phyloP scores from a whole-genome alignment of 805 yeast species.

The Ogataea trehalophila region DNA sequence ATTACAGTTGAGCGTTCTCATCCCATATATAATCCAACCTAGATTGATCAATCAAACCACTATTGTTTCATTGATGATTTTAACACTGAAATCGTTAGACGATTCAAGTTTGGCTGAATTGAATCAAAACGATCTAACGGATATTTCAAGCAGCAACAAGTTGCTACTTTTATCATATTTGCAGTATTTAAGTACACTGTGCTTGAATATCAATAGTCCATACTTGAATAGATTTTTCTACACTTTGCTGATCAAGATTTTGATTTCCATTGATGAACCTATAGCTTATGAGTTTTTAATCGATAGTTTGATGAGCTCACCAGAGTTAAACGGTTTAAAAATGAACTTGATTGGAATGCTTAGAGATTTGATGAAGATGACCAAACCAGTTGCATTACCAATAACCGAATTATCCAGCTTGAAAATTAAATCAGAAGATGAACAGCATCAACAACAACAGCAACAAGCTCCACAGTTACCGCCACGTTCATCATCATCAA shows the following conservation, averaged over 20 bases:
- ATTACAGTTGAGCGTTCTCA: conserved; percentile 34
- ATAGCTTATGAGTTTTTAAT: conserved; percentile 54
- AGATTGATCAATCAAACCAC: conserved; percentile 12
- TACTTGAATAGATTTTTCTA: conserved; percentile 34
- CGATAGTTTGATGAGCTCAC: conserved; percentile 59
- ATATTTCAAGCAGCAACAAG: conserved; percentile 3
- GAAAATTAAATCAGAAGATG: conserved; percentile 2
- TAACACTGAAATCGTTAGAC: conserved; percentile 16
- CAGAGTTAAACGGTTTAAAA: conserved; percentile 56
- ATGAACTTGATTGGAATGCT: conserved; percentile 61
- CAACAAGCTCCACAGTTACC: conserved; percentile 33
- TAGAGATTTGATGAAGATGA: conserved; percentile 55
- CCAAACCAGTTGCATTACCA: conserved; percentile 11
- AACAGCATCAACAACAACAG: background rate
- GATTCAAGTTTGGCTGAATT: background rate
- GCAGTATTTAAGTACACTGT: conserved; percentile 21
- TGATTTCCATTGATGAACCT: conserved; percentile 54
- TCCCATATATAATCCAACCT: conserved; percentile 34
- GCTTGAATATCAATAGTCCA: conserved; percentile 14
- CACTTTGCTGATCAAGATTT: conserved; percentile 58
- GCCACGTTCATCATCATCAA: conserved; percentile 26
- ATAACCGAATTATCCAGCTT: conserved; percentile 4
- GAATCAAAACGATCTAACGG: conserved; percentile 1
- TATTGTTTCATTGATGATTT: conserved; percentile 17
- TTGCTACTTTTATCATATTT: conserved; percentile 18